Evolutionary conservation across 192 early-diverging fungal species (phyloP), one percentile per base, ranked within the genome.

Genomic region (Gaertneriomyces sp.): DNA sequence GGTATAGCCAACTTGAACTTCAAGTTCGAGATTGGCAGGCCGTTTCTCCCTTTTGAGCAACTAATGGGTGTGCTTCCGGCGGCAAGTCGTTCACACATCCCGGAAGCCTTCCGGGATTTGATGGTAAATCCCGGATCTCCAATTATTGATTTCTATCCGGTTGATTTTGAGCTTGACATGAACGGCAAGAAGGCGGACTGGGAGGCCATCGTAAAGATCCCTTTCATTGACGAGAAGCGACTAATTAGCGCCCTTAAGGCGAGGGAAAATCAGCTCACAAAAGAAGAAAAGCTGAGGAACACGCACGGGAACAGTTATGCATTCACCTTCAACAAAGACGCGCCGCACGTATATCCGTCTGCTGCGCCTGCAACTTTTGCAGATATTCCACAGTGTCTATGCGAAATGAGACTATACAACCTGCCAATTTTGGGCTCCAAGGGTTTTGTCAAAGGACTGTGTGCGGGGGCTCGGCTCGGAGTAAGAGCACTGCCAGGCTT

Each of bases 51-150:
- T 7, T 91, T 94, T 62, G 93, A 99, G 74, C 95, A 99, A 70
- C 73, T 98, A 16, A 99, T 98, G 95, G 91, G 93, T 60, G 96
- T 99, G 5, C 74, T 98, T 17, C 96, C 95, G 0, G 88, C 93
- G 25, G 88, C 83, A 44, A 88, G 85, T 68, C 67, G 78, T 58
- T 70, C 82, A 42, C 85, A 87, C 62, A 87, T 82, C 20, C 80
- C 80, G 7, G 51, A 46, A 39, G 64, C 71, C 4, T 79, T 73
- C 64, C 49, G 68, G 7, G 72, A 80, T 44, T 73, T 99, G 49
- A 97, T 99, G 95, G 90, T 83, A 4, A 83, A 87, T 60, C 72
- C 75, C 39, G 75, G 81, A 20, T 95, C 93, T 16, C 91, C 90
- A 5, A 96, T 99, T 59, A 81, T 91, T 58, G 94, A 98, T 70